phyloP scores from a whole-genome alignment of 129 eudicot species.

The Dittrichia graveolens region DNA sequence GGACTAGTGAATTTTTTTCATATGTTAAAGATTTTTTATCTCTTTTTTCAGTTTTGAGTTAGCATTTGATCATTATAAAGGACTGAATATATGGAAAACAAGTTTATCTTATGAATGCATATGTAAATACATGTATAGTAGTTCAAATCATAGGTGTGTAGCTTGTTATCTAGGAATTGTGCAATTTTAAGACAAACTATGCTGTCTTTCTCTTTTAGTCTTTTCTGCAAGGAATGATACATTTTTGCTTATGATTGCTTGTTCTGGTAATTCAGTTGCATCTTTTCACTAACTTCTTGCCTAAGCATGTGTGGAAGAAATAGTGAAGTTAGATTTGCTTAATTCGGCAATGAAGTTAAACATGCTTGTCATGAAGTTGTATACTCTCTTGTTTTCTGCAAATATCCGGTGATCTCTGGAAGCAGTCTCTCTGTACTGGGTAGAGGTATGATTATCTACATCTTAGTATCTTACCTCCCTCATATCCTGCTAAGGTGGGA shows the following conservation, averaged over 20 bases:
- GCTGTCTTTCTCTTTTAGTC: background rate
- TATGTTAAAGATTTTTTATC: background rate
- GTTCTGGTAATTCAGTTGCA: background rate
- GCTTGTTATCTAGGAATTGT: background rate
- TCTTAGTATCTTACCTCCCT: no score
- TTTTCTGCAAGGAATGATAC: background rate
- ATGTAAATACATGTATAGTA: background rate
- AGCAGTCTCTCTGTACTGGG: no score
- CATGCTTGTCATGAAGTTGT: background rate
- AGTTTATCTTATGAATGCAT: background rate
- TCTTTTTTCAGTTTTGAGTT: background rate
- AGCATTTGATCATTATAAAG: background rate
- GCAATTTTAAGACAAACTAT: background rate
- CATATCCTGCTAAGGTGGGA: no score
- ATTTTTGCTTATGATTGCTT: background rate
- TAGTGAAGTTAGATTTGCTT: background rate
- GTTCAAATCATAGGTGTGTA: background rate
- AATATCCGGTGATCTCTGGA: background rate
- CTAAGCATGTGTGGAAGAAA: background rate
- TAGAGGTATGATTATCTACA: no score
- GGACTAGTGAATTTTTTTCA: background rate
- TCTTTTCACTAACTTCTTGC: constrained; percentile 1
- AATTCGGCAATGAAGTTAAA: background rate
- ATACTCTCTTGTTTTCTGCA: background rate
- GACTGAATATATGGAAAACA: background rate